These are phyloP conservation scores for Paratinospora sagittata DNA, from an alignment of 164 flowering plant genomes.

Conservation along the genomic window DNA sequence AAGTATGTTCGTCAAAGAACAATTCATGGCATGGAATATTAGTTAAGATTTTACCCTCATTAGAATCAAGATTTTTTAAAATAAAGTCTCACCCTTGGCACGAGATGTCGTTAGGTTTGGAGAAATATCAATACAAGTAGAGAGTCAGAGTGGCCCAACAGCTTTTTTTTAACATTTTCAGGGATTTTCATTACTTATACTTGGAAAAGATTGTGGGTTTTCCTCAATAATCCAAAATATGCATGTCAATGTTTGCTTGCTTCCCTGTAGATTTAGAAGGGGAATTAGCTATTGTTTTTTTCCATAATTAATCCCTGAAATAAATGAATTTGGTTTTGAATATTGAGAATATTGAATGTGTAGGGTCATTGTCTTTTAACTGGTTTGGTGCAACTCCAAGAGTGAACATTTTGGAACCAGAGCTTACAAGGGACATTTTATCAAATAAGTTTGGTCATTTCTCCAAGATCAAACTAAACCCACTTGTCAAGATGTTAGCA, in stretches of 20 bases:
- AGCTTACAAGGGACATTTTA: conserved; percentile 18
- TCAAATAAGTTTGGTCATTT: conserved; percentile 13
- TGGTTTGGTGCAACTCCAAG: conserved; percentile 28
- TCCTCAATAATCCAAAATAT: not conserved
- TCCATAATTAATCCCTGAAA: not conserved
- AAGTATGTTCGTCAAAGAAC: no score
- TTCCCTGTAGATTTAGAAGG: not conserved
- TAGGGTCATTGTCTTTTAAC: conserved; percentile 7
- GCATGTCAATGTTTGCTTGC: not conserved
- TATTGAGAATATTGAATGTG: not conserved
- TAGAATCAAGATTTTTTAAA: no score
- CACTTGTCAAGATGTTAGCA: conserved; percentile 1
- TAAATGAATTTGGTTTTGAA: not conserved
- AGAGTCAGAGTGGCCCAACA: no score
- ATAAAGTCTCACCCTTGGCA: no score
- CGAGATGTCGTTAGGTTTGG: no score
- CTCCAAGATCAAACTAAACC: conserved; percentile 6
- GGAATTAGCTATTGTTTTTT: not conserved
- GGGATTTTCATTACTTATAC: no score
- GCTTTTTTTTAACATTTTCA: no score
- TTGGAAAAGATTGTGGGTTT: no score
- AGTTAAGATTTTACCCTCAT: no score
- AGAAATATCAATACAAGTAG: no score
- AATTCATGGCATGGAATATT: no score
- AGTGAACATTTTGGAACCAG: conserved; percentile 23